A percentile compares a stretch with the other conserved stretches of the same genome.
Evolutionary conservation across 192 early-diverging fungal genomes (phyloP).

Genomic region (Neocallimastix lanati): DNA sequence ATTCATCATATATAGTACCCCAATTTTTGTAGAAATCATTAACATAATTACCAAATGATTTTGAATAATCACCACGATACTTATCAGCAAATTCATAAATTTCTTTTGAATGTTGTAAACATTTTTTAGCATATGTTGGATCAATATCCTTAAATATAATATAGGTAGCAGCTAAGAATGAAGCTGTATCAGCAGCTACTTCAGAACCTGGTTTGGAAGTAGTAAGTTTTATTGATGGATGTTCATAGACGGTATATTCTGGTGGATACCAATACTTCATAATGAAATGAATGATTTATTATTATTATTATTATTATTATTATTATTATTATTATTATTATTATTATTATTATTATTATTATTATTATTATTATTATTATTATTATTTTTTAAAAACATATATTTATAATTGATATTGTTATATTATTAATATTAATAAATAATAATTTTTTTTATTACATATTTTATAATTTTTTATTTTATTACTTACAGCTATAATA

Average conservation of each 20-base stretch:
- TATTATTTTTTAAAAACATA: no score
- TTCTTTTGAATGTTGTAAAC: slow-evolving; percentile 15
- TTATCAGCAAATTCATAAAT: slow-evolving; percentile 26
- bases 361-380: no score
- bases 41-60: slow-evolving; percentile 10
- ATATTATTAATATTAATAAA: no score
- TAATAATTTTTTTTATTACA: no score
- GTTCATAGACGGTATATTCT: not conserved
- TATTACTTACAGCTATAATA: no score
- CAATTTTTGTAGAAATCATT: slow-evolving; percentile 15
- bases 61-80: slow-evolving; percentile 20
- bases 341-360: no score
- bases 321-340: no score
- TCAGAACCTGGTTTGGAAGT: slow-evolving; percentile 11
- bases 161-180: slow-evolving; percentile 29
- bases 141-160: slow-evolving; percentile 13
- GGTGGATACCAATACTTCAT: not conserved
- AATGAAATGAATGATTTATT: not conserved
- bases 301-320: no score
- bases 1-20: slow-evolving; percentile 14
- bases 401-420: no score
- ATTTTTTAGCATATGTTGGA: not conserved
- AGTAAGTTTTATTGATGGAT: not conserved
- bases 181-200: slow-evolving; percentile 26
- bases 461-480: no score